phyloP scores from a whole-genome alignment of 2,329 filamentous ascomycete species.

The Apiospora arundinis region DNA sequence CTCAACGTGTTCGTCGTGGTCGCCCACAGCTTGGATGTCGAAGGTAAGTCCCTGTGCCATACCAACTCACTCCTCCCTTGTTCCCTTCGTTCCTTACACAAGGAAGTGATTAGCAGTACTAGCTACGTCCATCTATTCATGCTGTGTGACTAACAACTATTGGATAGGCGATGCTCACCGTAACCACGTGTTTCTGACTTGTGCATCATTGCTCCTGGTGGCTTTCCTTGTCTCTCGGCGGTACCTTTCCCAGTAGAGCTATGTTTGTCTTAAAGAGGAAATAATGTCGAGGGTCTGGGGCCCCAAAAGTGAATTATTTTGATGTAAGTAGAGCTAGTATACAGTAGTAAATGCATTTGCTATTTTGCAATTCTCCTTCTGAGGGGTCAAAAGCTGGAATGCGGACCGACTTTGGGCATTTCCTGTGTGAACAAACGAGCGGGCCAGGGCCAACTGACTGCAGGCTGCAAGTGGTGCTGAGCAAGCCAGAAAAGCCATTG shows the following conservation, averaged over 20 bases:
- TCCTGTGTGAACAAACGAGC: not conserved
- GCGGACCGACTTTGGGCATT: not conserved
- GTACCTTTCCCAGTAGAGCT: conserved; percentile 7
- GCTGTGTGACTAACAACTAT: not conserved
- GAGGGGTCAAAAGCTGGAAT: too few species aligned
- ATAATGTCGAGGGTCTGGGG: not conserved
- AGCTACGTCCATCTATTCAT: not conserved
- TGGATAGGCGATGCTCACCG: conserved; percentile 25
- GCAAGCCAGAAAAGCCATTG: not conserved
- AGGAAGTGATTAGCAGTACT: not conserved
- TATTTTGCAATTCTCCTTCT: not conserved
- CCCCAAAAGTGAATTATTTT: not conserved
- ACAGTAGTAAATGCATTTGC: not conserved
- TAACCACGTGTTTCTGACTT: conserved; percentile 25
- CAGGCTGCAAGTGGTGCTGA: not conserved
- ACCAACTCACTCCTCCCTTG: too few species aligned
- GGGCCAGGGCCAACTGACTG: not conserved
- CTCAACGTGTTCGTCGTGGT: conserved; percentile 44
- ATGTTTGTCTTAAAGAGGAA: not conserved
- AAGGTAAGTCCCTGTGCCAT: conserved; percentile 38
- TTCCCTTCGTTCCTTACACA: not conserved
- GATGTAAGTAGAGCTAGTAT: not conserved
- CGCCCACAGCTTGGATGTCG: conserved; percentile 51
- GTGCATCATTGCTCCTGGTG: conserved; percentile 23
- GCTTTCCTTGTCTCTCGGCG: conserved; percentile 22